Evolutionary conservation across 2,329 filamentous ascomycete species (phyloP).

Genomic region (Cercospora sp.): DNA sequence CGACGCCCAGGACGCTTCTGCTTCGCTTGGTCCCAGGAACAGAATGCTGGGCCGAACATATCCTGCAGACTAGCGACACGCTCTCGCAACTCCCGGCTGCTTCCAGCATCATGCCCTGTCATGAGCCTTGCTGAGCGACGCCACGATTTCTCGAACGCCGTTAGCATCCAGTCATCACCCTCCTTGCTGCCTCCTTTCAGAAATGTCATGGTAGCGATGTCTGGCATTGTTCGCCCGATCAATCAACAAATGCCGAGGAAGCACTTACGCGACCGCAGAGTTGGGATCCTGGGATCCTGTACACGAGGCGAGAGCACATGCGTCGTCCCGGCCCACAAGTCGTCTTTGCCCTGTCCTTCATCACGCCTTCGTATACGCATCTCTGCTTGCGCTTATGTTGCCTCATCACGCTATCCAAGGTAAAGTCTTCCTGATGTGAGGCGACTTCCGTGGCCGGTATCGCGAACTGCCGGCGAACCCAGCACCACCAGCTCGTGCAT

Average conservation of each 20-base stretch:
- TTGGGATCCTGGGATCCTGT: neutral
- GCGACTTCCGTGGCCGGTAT: neutral
- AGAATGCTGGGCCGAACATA: conserved; percentile 9
- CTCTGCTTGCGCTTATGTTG: neutral
- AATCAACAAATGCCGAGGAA: neutral
- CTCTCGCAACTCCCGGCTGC: neutral
- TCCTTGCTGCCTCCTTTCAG: neutral
- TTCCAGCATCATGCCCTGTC: neutral
- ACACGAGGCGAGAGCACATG: neutral
- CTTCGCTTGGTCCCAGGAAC: neutral
- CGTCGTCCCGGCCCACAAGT: neutral
- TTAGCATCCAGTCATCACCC: neutral
- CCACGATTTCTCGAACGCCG: neutral
- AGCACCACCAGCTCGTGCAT: neutral
- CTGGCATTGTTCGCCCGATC: neutral
- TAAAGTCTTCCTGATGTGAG: neutral
- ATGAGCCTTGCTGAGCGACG: neutral
- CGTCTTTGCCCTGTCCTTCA: neutral
- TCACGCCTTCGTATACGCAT: neutral
- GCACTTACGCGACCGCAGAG: neutral
- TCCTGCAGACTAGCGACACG: neutral
- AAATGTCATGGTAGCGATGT: neutral
- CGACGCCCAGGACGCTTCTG: neutral
- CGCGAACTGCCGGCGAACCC: neutral
- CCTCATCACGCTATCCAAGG: neutral